A percentile compares a stretch with the other conserved stretches of the same genome.
phyloP scores from a whole-genome alignment of 495 filamentous ascomycete genomes.

The Penicillium cosmopolitanum region DNA sequence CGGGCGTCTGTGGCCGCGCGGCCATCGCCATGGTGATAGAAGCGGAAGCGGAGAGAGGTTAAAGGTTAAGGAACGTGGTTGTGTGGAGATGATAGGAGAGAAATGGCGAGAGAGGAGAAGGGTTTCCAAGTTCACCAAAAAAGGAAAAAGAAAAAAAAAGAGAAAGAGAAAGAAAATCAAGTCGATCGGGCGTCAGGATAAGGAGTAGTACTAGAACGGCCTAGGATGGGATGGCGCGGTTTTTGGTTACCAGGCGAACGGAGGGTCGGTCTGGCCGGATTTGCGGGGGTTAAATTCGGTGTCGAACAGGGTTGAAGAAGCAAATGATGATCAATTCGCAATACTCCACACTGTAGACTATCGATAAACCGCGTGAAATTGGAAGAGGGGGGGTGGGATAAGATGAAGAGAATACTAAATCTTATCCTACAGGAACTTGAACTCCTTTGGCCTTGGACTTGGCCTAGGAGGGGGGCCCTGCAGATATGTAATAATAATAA shows the following conservation, averaged over 20 bases:
- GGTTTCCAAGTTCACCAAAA: not conserved
- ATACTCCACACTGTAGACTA: slow-evolving; percentile 20
- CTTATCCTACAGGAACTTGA: slow-evolving; percentile 1
- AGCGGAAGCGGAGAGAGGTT: slow-evolving; percentile 23
- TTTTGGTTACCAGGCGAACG: slow-evolving; percentile 35
- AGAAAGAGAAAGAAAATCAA: not conserved
- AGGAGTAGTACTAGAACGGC: not conserved
- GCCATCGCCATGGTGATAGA: slow-evolving; percentile 44
- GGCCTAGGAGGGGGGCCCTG: not conserved
- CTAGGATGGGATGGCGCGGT: slow-evolving; percentile 13
- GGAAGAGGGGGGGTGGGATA: not conserved
- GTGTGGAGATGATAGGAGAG: not conserved
- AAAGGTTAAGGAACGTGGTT: slow-evolving; percentile 6
- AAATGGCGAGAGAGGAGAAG: too few species aligned
- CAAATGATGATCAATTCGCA: slow-evolving; percentile 10
- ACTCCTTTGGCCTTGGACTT: not conserved
- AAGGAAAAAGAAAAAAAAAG: slow-evolving; percentile 6
- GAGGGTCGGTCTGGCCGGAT: slow-evolving; percentile 13
- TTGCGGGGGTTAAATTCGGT: slow-evolving; percentile 21
- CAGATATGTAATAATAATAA: not conserved
- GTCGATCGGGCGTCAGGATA: slow-evolving; percentile 1
- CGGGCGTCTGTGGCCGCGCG: slow-evolving; percentile 47
- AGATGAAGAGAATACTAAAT: not conserved
- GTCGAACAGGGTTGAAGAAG: slow-evolving; percentile 18
- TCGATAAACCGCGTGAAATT: slow-evolving; percentile 3